Evolutionary conservation across 1,284 basidiomycete species (phyloP).

Genomic region (Fistulina hepatica): DNA sequence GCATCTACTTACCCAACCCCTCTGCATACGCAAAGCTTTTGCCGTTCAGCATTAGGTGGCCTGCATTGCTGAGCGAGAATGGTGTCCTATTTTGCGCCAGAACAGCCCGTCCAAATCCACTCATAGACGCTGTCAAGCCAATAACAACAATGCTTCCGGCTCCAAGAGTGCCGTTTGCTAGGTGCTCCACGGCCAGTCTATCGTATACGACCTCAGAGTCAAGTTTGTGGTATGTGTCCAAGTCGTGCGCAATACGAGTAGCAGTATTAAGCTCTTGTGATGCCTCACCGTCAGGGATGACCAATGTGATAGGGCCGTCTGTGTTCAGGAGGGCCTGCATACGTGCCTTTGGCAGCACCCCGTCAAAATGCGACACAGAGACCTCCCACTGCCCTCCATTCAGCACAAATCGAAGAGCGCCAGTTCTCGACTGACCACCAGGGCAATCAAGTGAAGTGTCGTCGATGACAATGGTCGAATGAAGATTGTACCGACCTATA

Average conservation of each 20-base stretch:
- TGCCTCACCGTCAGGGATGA: conserved; percentile 33
- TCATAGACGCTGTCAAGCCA: conserved; percentile 25
- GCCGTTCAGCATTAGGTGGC: not conserved
- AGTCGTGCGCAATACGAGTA: conserved; percentile 52
- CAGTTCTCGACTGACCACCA: no score
- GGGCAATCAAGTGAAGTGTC: no score
- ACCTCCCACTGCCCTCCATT: no score
- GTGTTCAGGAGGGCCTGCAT: conserved; percentile 51
- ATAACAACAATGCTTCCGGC: conserved; percentile 55
- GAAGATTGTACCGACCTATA: no score
- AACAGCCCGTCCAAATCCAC: conserved; percentile 17
- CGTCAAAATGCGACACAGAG: conserved; percentile 4
- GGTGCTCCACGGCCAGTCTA: conserved; percentile 20
- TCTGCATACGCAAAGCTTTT: not conserved
- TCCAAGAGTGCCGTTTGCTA: no score
- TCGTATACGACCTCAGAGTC: conserved; percentile 50
- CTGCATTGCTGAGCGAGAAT: conserved; percentile 19
- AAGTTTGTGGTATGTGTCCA: conserved; percentile 59
- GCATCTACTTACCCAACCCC: not conserved
- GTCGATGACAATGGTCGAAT: no score
- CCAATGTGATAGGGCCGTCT: conserved; percentile 38
- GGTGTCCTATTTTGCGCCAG: conserved; percentile 21
- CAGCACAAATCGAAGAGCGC: no score
- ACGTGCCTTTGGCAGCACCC: conserved; percentile 37
- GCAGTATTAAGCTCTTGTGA: conserved; percentile 38